A percentile compares a stretch with the other conserved stretches of the same genome.
Evolutionary conservation across 2,329 filamentous ascomycete genomes (phyloP).

Genomic region (Lachnellula cervina): DNA sequence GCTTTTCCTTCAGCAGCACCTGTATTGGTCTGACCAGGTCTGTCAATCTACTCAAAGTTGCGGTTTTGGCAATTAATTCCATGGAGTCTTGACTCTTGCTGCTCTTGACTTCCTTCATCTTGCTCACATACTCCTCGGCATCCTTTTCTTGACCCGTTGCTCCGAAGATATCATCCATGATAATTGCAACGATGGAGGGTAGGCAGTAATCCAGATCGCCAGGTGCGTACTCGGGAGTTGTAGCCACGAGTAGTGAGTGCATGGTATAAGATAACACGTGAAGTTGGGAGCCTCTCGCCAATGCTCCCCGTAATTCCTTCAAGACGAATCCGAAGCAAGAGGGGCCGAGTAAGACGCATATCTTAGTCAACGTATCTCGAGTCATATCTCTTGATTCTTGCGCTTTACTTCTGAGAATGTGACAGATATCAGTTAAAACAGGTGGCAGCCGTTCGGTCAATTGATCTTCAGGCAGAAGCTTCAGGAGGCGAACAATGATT

Average conservation of each 20-base stretch:
- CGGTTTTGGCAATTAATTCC: conserved; percentile 81
- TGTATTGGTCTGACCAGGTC: conserved; percentile 75
- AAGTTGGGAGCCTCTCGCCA: conserved; percentile 83
- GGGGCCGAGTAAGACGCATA: conserved; percentile 74
- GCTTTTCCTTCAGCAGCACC: conserved; percentile 72
- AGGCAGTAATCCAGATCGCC: conserved; percentile 90
- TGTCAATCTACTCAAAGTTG: conserved; percentile 68
- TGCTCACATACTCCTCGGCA: conserved; percentile 87
- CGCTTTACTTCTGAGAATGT: conserved; percentile 84
- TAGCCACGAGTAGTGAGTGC: conserved; percentile 79
- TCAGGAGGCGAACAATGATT: conserved; percentile 81
- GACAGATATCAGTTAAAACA: conserved; percentile 85
- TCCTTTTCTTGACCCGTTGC: conserved; percentile 92
- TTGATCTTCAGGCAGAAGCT: conserved; percentile 68
- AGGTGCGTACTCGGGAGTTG: conserved; percentile 66
- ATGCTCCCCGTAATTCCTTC: conserved; percentile 77
- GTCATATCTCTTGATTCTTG: conserved; percentile 89
- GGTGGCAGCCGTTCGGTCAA: conserved; percentile 72
- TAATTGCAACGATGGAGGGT: conserved; percentile 68
- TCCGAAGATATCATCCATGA: conserved; percentile 98
- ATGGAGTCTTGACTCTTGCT: conserved; percentile 98
- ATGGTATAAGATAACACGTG: conserved; percentile 94
- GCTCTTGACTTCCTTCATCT: conserved; percentile 97
- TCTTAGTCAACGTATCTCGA: conserved; percentile 79
- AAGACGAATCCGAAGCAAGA: conserved; percentile 88